Conservation (phyloP, 805 yeast genomes). For the Candida nonsorbophila region DNA sequence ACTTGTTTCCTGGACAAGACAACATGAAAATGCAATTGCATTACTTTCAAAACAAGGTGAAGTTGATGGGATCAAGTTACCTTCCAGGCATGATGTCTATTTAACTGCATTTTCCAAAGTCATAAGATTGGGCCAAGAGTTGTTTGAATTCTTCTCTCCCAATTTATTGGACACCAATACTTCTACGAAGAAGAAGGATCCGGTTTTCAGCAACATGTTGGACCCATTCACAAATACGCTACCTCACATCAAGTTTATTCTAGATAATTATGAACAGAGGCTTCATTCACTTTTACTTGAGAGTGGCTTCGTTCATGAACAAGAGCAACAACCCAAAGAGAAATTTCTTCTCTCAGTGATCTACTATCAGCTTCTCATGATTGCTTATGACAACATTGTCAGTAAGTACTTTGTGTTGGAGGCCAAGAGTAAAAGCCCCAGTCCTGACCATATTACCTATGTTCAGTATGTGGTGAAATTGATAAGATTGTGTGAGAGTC, state of each 20-base stretch:
- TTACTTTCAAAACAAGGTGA: slow-evolving; percentile 10
- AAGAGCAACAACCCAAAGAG: slow-evolving; percentile 25
- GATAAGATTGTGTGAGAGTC: slow-evolving; percentile 41
- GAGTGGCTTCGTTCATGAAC: slow-evolving; percentile 29
- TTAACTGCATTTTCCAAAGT: slow-evolving; percentile 41
- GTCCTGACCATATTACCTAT: slow-evolving; percentile 23
- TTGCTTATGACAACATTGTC: slow-evolving; percentile 49
- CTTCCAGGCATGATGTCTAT: slow-evolving; percentile 31
- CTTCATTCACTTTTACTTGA: slow-evolving; percentile 36
- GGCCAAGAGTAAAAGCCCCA: slow-evolving; percentile 3
- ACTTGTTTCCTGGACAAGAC: slow-evolving; percentile 43
- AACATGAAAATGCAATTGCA: slow-evolving; percentile 31
- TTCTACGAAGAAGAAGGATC: slow-evolving; percentile 5
- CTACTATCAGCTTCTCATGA: slow-evolving; percentile 46
- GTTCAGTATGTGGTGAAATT: slow-evolving; percentile 35
- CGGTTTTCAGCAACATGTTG: slow-evolving; percentile 8
- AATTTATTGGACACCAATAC: slow-evolving; percentile 8
- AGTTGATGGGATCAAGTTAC: slow-evolving; percentile 12
- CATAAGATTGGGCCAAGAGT: slow-evolving; percentile 47
- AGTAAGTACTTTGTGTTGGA: slow-evolving; percentile 24
- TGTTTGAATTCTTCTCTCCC: slow-evolving; percentile 35
- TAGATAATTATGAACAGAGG: slow-evolving; percentile 35
- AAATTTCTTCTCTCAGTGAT: slow-evolving; percentile 37
- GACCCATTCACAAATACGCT: slow-evolving; percentile 10
- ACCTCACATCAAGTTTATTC: slow-evolving; percentile 15